phyloP scores from a whole-genome alignment of 768 basidiomycete genomes.

The Pulveroboletus sp. region DNA sequence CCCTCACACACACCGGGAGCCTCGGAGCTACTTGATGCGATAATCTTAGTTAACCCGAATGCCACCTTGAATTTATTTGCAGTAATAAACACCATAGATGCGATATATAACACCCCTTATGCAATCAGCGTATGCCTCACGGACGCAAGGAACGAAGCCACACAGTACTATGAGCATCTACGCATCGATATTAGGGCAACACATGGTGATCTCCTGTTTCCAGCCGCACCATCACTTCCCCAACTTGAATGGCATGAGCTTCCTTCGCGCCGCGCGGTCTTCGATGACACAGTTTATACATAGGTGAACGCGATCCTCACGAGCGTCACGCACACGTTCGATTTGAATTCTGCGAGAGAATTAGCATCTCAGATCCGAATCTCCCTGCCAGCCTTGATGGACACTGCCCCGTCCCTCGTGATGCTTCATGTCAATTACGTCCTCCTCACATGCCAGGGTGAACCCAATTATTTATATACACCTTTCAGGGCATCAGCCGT shows the following conservation, averaged over 20 bases:
- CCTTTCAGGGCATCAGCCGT: conserved; percentile 47
- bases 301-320: conserved; percentile 35
- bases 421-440: conserved; percentile 47
- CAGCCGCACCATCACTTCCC: conserved; percentile 19
- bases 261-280: neutral
- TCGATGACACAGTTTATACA: neutral
- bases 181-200: neutral
- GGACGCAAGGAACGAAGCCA: conserved; percentile 57
- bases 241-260: conserved; percentile 6
- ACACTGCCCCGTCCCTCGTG: conserved; percentile 48
- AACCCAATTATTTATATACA: neutral
- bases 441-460: neutral
- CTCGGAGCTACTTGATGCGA: neutral
- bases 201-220: conserved; percentile 2
- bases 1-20: neutral
- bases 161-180: conserved; percentile 48
- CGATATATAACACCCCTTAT: conserved; percentile 44
- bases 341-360: conserved; percentile 30
- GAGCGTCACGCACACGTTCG: conserved; percentile 36
- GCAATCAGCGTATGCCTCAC: conserved; percentile 49
- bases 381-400: conserved; percentile 38
- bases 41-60: conserved; percentile 38
- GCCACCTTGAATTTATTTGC: conserved; percentile 36
- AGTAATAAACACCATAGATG: conserved; percentile 39
- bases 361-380: conserved; percentile 28